Evolutionary conservation across 768 basidiomycete species (phyloP).

Genomic region (Nevesoporus exiguus): DNA sequence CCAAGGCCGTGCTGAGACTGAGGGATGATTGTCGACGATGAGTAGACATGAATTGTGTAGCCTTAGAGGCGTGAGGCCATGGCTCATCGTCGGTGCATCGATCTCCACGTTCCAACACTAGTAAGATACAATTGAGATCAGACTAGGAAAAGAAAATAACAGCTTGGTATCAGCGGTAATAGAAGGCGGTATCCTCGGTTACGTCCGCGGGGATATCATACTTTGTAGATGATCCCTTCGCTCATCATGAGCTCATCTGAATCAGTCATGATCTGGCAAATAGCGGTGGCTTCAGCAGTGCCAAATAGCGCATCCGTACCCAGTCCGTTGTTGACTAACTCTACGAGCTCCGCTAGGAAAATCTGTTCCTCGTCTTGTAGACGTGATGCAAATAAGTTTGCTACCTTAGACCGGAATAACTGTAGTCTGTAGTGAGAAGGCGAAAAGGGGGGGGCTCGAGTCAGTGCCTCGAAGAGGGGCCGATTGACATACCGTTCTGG

Average conservation of each 20-base stretch:
- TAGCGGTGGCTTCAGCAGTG: constrained; percentile 71
- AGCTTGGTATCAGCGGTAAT: neutral
- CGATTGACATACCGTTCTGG: constrained; percentile 56
- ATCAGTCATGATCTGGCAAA: constrained; percentile 73
- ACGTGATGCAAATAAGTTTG: constrained; percentile 61
- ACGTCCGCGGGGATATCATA: constrained; percentile 38
- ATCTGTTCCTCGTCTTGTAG: constrained; percentile 77
- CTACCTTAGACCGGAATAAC: constrained; percentile 78
- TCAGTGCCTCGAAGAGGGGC: constrained; percentile 3
- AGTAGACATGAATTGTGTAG: neutral
- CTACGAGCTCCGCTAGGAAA: constrained; percentile 64
- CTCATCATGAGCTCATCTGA: constrained; percentile 77
- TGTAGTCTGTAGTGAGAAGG: constrained; percentile 48
- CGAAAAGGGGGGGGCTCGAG: neutral
- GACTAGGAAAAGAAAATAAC: neutral
- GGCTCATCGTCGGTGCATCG: too few relatives aligned
- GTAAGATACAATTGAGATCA: constrained; percentile 1
- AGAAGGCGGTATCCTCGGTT: neutral
- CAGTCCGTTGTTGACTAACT: constrained; percentile 75
- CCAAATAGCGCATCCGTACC: constrained; percentile 69
- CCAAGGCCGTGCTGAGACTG: constrained; percentile 49
- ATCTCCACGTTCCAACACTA: neutral
- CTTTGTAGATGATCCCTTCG: constrained; percentile 83
- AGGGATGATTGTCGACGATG: constrained; percentile 37
- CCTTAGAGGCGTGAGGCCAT: neutral